A percentile compares a stretch with the other conserved stretches of the same genome.
Conservation (phyloP, 495 filamentous ascomycete genomes). For the Daldinia decipiens region DNA sequence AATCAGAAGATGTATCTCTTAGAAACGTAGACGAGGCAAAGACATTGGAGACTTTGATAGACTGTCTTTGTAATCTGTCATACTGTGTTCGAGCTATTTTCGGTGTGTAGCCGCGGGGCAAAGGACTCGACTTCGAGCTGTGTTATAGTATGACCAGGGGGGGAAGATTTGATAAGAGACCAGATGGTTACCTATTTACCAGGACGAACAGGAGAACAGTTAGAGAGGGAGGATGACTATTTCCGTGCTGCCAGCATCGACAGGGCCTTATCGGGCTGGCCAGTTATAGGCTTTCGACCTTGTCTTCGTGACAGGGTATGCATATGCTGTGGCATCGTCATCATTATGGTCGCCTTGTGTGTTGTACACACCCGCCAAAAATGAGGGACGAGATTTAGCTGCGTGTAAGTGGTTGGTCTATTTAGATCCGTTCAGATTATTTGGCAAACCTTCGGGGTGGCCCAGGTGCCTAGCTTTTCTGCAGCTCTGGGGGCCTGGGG, state of each 20-base stretch:
- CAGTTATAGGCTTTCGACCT: constrained; percentile 25
- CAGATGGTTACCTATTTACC: constrained; percentile 3
- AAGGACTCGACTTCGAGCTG: constrained; percentile 42
- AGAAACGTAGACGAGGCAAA: constrained; percentile 7
- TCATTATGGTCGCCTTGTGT: constrained; percentile 37
- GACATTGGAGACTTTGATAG: constrained; percentile 5
- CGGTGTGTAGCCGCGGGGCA: constrained; percentile 42
- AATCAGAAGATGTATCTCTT: constrained; percentile 16
- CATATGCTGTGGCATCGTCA: constrained; percentile 36
- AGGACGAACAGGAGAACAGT: not conserved
- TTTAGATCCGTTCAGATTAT: constrained; percentile 13
- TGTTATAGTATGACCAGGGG: constrained; percentile 26
- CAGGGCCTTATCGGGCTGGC: constrained; percentile 10
- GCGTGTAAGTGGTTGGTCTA: constrained; percentile 21
- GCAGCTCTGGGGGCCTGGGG: not conserved
- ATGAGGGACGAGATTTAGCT: constrained; percentile 37
- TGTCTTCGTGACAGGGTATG: constrained; percentile 24
- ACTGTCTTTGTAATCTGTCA: constrained; percentile 12
- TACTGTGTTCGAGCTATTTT: constrained; percentile 39
- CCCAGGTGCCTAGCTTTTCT: constrained; percentile 1
- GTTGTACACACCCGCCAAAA: constrained; percentile 41
- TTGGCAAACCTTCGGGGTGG: constrained; percentile 25
- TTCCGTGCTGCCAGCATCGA: constrained; percentile 17
- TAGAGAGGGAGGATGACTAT: constrained; percentile 13
- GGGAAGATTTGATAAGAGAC: constrained; percentile 1